phyloP scores from a whole-genome alignment of 331 rosid species.

The Quercus phellos region DNA sequence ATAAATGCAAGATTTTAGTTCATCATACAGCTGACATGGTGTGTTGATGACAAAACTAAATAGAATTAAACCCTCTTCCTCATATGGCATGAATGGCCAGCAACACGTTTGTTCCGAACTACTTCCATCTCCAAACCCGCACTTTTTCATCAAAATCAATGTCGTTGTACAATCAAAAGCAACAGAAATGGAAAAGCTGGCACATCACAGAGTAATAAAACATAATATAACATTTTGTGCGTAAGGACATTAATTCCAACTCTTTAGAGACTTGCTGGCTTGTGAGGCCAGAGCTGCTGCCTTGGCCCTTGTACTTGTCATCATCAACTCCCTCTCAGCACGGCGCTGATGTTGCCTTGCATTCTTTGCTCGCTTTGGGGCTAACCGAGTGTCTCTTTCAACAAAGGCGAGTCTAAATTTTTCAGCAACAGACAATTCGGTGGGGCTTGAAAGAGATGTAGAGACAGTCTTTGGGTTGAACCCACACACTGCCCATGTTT shows the following conservation, averaged over 20 bases:
- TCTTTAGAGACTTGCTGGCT: conserved; percentile 53
- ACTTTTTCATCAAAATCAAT: background rate
- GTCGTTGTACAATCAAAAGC: background rate
- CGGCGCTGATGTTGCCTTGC: conserved; percentile 86
- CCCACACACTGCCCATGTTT: conserved; percentile 65
- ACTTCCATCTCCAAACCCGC: no score
- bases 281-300: conserved; percentile 69
- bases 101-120: no score
- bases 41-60: no score
- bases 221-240: background rate
- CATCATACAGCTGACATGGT: no score
- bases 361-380: conserved; percentile 86
- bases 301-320: conserved; percentile 66
- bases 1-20: no score
- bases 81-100: no score
- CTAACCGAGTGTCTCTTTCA: conserved; percentile 78
- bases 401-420: conserved; percentile 83
- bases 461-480: conserved; percentile 25
- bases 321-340: conserved; percentile 64
- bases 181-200: background rate
- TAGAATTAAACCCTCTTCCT: no score
- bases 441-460: conserved; percentile 23
- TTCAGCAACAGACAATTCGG: conserved; percentile 78
- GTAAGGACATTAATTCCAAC: conserved; percentile 10
- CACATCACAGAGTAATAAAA: background rate